These are phyloP conservation scores for Clitopilus passeckerianus DNA, from an alignment of 768 basidiomycete genomes.

Conservation along the genomic window DNA sequence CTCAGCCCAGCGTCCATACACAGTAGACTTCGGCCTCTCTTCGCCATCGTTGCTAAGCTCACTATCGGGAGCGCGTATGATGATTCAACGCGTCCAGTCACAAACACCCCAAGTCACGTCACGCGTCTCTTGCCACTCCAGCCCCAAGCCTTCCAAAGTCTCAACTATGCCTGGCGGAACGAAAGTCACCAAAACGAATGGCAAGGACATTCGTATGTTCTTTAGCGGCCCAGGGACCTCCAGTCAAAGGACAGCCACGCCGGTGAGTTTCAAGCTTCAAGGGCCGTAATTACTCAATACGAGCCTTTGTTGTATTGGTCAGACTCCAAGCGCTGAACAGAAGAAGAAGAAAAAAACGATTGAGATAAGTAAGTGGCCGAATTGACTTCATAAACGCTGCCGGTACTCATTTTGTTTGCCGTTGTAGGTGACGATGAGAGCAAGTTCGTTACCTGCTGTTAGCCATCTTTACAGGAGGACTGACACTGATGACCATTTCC, in stretches of 20 bases:
- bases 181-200: slow-evolving; percentile 21
- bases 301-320: not conserved
- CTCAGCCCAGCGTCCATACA: too few species aligned
- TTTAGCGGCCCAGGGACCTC: slow-evolving; percentile 21
- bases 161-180: slow-evolving; percentile 13
- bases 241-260: slow-evolving; percentile 5
- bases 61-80: not conserved
- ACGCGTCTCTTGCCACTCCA: not conserved
- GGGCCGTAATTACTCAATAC: not conserved
- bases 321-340: slow-evolving; percentile 8
- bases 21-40: too few species aligned
- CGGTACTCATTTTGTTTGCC: not conserved
- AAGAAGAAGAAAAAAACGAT: slow-evolving; percentile 17
- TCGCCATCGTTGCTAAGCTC: not conserved
- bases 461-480: not conserved
- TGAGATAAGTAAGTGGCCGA: slow-evolving; percentile 21
- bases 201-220: slow-evolving; percentile 34
- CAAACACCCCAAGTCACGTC: not conserved
- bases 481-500: slow-evolving; percentile 6
- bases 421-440: slow-evolving; percentile 16
- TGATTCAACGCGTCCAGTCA: not conserved
- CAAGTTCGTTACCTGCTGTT: not conserved
- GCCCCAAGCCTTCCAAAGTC: not conserved
- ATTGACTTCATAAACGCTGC: not conserved
- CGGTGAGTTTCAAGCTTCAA: not conserved